Evolutionary conservation across 352 stramenopile species (phyloP).

Genomic region (Saprolegnia diclina): DNA sequence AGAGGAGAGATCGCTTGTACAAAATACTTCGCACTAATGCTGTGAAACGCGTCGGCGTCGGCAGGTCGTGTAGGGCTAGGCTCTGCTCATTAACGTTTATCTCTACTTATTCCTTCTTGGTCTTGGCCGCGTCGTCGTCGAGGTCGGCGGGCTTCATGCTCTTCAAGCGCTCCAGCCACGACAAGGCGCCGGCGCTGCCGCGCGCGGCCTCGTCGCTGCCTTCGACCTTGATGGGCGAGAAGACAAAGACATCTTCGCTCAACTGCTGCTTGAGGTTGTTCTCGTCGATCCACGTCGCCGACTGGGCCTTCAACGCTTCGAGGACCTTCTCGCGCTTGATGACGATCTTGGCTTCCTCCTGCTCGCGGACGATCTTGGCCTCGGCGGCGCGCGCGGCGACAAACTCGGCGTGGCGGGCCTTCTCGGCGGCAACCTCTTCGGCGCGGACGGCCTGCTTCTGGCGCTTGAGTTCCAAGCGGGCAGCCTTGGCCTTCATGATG

Average conservation of each 20-base stretch:
- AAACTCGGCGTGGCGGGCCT: slow-evolving; percentile 68
- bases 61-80: not conserved
- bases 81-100: slow-evolving; percentile 4
- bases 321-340: slow-evolving; percentile 64
- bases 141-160: slow-evolving; percentile 74
- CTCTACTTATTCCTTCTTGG: slow-evolving; percentile 15
- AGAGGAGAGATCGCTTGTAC: not conserved
- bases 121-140: slow-evolving; percentile 34
- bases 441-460: slow-evolving; percentile 79
- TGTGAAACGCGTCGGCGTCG: too few relatives aligned
- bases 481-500: slow-evolving; percentile 84
- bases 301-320: slow-evolving; percentile 53
- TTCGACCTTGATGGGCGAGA: slow-evolving; percentile 63
- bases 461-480: slow-evolving; percentile 80
- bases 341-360: slow-evolving; percentile 50
- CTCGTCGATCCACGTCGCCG: slow-evolving; percentile 59
- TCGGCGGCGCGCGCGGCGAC: slow-evolving; percentile 75
- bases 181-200: slow-evolving; percentile 69
- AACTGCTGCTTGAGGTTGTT: slow-evolving; percentile 72
- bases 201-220: slow-evolving; percentile 33
- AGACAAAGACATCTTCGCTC: slow-evolving; percentile 81
- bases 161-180: slow-evolving; percentile 84
- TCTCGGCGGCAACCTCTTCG: slow-evolving; percentile 73
- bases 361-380: slow-evolving; percentile 69
- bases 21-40: not conserved